These are phyloP conservation scores for Hygrocybe punicea DNA, from an alignment of 768 basidiomycete species.

Conservation along the genomic window DNA sequence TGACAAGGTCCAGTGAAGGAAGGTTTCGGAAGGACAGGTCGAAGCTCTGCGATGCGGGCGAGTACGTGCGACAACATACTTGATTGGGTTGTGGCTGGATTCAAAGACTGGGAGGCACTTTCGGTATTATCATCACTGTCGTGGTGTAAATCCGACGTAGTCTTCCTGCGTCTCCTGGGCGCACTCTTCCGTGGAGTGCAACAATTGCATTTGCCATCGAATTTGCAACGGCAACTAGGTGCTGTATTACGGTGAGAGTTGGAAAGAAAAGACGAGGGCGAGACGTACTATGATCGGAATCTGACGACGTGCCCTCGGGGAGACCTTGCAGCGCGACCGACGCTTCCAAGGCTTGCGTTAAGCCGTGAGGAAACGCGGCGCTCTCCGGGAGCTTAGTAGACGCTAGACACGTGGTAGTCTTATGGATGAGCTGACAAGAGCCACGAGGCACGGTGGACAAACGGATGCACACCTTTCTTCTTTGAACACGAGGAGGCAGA, in stretches of 20 bases:
- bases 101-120: conserved; percentile 3
- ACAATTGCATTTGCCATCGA: conserved; percentile 55
- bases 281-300: conserved; percentile 68
- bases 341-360: conserved; percentile 67
- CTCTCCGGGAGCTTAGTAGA: conserved; percentile 57
- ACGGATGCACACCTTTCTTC: conserved; percentile 62
- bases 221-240: conserved; percentile 53
- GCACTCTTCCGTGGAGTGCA: conserved; percentile 48
- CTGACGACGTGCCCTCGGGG: conserved; percentile 51
- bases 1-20: conserved; percentile 40
- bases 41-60: conserved; percentile 60
- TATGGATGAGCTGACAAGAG: conserved; percentile 43
- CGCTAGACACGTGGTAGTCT: conserved; percentile 44
- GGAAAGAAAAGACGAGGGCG: conserved; percentile 28
- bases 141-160: neutral
- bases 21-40: conserved; percentile 69
- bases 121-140: conserved; percentile 10
- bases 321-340: conserved; percentile 47
- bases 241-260: conserved; percentile 44
- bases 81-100: conserved; percentile 11
- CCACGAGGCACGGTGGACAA: conserved; percentile 9
- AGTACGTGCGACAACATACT: conserved; percentile 47
- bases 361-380: conserved; percentile 79
- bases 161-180: conserved; percentile 27
- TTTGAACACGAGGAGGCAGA: conserved; percentile 34